Percentiles rank a stretch among this genome's conserved stretches.
Evolutionary conservation across 306 rosid species (phyloP).

Genomic region (Abrus pulchellus): DNA sequence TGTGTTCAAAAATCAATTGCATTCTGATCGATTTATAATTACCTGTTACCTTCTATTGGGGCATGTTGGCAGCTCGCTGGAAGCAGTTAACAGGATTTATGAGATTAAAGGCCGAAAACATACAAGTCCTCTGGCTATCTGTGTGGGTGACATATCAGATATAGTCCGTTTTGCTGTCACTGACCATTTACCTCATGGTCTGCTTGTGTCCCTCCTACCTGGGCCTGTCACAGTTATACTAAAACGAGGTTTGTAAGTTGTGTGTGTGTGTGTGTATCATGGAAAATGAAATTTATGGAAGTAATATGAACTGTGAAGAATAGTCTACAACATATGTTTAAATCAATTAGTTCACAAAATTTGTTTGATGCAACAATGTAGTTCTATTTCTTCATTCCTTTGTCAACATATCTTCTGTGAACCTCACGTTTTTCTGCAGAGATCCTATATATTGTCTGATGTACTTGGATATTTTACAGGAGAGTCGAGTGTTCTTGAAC

Average conservation of each 20-base stretch:
- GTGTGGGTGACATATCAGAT: slow-evolving; percentile 79
- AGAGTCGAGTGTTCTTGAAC: slow-evolving; percentile 84
- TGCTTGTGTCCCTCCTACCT: slow-evolving; percentile 86
- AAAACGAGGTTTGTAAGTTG: slow-evolving; percentile 69
- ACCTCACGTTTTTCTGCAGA: neutral
- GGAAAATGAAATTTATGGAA: slow-evolving; percentile 17
- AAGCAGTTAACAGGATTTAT: slow-evolving; percentile 79
- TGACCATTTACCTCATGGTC: slow-evolving; percentile 75
- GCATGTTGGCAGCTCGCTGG: slow-evolving; percentile 65
- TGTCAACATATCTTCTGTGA: slow-evolving; percentile 18
- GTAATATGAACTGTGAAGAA: neutral
- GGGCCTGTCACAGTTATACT: slow-evolving; percentile 94
- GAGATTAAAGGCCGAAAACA: slow-evolving; percentile 84
- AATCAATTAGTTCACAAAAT: neutral
- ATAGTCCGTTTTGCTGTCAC: slow-evolving; percentile 73
- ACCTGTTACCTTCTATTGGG: slow-evolving; percentile 34
- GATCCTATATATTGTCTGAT: slow-evolving; percentile 33
- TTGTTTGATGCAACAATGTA: slow-evolving; percentile 12
- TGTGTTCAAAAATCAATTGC: neutral
- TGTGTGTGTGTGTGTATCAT: neutral
- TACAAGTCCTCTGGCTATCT: slow-evolving; percentile 85
- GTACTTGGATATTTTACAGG: slow-evolving; percentile 67
- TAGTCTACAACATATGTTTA: slow-evolving; percentile 7
- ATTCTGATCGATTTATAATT: neutral
- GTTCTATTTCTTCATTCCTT: slow-evolving; percentile 23